Evolutionary conservation across 441 rosid genomes (phyloP), one percentile per base, ranked within the genome.

Genomic region (Jatropha podagrica): DNA sequence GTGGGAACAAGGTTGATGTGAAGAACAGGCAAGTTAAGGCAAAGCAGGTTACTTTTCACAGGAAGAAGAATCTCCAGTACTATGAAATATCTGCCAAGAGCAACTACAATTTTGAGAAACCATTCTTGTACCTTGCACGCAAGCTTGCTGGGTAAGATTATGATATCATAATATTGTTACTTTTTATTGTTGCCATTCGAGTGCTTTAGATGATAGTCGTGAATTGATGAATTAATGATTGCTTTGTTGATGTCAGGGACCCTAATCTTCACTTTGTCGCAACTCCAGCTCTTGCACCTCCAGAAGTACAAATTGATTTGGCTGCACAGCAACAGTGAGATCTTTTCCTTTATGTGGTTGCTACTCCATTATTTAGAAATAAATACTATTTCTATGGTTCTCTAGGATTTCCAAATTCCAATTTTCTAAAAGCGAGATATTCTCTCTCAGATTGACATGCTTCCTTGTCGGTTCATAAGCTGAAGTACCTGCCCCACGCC

Each of bases 11-110:
- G 85, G 97, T 90, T 72, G 93, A 91, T 82, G 97, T 88, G 63
- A 91, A 92, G 90, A 94, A 94, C 83, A 87, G 86, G 89, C 98
- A 92, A 83, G 98, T 94, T 48, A 92, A 94, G 84, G 97, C 98
- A 11, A 94, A 92, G 88, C 97, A 89, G 83, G 97, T 92, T 15
- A 91, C 95, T 0, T 91, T 92, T 87, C 97, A 90, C 86, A 86
- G 95, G 80, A 91, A 91, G 85, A 91, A 92, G 91, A 95, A 95
- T 78, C 85, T 91, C 72, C 91, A 90, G 81, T 90, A 91, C 74
- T 91, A 92, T 72, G 95, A 94, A 78, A 91, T 91, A 27, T 94
- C 97, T 46, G 96, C 97, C 10, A 94, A 89, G 92, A 94, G 95
- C 82, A 94, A 92, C 79, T 90, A 90, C 88, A 90, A 90, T 52